phyloP scores from a whole-genome alignment of 176 grass and related monocot species.

The Cenchrus fungigraminus region DNA sequence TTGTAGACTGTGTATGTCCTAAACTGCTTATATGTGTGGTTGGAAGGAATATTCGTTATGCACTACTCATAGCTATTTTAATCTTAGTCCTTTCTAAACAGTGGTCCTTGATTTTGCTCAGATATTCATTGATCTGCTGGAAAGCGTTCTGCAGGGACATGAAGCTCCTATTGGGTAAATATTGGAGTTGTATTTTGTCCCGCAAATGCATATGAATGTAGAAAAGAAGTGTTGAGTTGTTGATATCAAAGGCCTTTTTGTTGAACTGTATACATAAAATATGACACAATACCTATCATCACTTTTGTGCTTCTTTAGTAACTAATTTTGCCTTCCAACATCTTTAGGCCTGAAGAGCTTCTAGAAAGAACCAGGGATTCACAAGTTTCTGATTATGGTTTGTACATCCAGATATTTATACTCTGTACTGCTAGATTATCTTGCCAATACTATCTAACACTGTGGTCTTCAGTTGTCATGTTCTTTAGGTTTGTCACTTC shows the following conservation, averaged over 20 bases:
- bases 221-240: neutral
- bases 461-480: conserved; percentile 79
- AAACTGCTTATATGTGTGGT: conserved; percentile 5
- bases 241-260: neutral
- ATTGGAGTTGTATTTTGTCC: conserved; percentile 25
- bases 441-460: conserved; percentile 26
- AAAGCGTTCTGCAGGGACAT: conserved; percentile 76
- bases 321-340: conserved; percentile 52
- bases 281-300: neutral
- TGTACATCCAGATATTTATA: conserved; percentile 36
- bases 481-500: conserved; percentile 98
- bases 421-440: conserved; percentile 12
- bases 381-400: conserved; percentile 89
- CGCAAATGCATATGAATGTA: conserved; percentile 16
- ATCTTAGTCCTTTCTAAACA: conserved; percentile 30
- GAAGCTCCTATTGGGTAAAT: conserved; percentile 78
- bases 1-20: neutral
- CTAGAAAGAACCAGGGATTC: conserved; percentile 73
- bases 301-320: conserved; percentile 42
- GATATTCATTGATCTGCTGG: conserved; percentile 86
- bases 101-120: conserved; percentile 43
- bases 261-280: conserved; percentile 16
- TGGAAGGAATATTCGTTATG: neutral
- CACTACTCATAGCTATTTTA: neutral
- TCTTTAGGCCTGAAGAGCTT: conserved; percentile 81